Evolutionary conservation across 768 basidiomycete genomes (phyloP).

Genomic region (Tricholoma saponaceum): DNA sequence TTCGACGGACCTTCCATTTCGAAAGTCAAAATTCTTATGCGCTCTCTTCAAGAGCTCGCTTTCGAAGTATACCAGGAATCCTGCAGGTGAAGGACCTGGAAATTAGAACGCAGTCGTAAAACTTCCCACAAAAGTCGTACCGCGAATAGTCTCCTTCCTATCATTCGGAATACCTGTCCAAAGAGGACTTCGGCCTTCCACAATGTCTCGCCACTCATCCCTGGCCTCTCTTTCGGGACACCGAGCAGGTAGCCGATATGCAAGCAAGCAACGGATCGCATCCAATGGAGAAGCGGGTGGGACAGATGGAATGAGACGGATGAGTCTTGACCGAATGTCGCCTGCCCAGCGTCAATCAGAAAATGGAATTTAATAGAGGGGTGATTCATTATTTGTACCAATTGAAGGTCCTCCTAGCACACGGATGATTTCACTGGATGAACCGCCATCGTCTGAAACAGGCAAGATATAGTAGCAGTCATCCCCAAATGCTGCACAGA

Average conservation of each 20-base stretch:
- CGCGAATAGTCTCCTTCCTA: slow-evolving; percentile 87
- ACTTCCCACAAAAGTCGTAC: slow-evolving; percentile 31
- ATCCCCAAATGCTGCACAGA: slow-evolving; percentile 77
- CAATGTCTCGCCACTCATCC: slow-evolving; percentile 89
- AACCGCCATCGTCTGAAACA: slow-evolving; percentile 94
- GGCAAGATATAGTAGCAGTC: slow-evolving; percentile 87
- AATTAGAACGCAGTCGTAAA: neutral
- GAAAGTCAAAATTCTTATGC: slow-evolving; percentile 92
- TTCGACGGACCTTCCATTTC: slow-evolving; percentile 71
- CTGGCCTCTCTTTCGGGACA: slow-evolving; percentile 73
- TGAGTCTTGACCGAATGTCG: slow-evolving; percentile 84
- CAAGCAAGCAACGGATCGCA: slow-evolving; percentile 72
- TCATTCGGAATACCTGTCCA: slow-evolving; percentile 89
- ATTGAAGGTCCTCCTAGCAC: slow-evolving; percentile 86
- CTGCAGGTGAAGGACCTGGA: slow-evolving; percentile 32
- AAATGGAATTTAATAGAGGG: neutral
- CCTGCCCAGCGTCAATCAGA: slow-evolving; percentile 36
- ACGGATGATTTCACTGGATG: slow-evolving; percentile 91
- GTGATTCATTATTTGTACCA: slow-evolving; percentile 36
- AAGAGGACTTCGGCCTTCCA: slow-evolving; percentile 77
- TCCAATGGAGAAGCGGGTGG: slow-evolving; percentile 58
- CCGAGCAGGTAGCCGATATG: slow-evolving; percentile 70
- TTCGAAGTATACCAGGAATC: slow-evolving; percentile 92
- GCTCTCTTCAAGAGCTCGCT: slow-evolving; percentile 82
- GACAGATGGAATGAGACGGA: slow-evolving; percentile 77